phyloP scores from a whole-genome alignment of 371 early-diverging fungal species.

The Edhazardia aedis region DNA sequence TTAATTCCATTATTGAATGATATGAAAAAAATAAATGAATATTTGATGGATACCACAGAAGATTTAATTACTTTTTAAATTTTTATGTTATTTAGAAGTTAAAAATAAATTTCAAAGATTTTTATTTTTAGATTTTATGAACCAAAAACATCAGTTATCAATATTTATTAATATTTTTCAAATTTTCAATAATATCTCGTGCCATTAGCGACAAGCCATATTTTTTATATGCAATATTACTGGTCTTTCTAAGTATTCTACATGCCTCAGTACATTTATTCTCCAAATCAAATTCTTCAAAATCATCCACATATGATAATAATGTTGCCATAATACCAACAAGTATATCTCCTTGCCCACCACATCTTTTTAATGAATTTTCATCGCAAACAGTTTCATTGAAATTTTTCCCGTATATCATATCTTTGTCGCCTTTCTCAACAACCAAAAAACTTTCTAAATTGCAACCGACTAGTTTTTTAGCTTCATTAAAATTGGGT shows the following conservation, averaged over 20 bases:
- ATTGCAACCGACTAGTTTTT: neutral
- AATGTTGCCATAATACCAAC: constrained; percentile 23
- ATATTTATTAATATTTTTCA: too few species aligned
- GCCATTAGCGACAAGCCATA: constrained; percentile 10
- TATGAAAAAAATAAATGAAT: too few species aligned
- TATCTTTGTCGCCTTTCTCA: constrained; percentile 1
- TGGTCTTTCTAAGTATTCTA: constrained; percentile 13
- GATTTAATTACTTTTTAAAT: too few species aligned
- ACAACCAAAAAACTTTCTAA: constrained; percentile 17
- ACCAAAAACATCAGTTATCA: too few species aligned
- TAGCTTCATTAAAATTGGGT: constrained; percentile 34
- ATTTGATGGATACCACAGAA: too few species aligned
- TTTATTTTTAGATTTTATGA: too few species aligned
- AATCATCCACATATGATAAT: constrained; percentile 3
- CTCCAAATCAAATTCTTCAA: constrained; percentile 1
- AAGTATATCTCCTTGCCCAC: constrained; percentile 42
- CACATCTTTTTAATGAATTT: constrained; percentile 23
- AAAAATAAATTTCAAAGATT: too few species aligned
- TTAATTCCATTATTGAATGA: too few species aligned
- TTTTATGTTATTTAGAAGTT: too few species aligned
- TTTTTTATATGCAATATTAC: constrained; percentile 8
- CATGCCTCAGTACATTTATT: constrained; percentile 1
- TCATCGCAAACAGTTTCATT: neutral
- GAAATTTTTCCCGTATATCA: neutral
- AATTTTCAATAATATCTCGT: constrained; percentile 29